Conservation (phyloP, 2,329 filamentous ascomycete species). For the Geosmithia putterillii region DNA sequence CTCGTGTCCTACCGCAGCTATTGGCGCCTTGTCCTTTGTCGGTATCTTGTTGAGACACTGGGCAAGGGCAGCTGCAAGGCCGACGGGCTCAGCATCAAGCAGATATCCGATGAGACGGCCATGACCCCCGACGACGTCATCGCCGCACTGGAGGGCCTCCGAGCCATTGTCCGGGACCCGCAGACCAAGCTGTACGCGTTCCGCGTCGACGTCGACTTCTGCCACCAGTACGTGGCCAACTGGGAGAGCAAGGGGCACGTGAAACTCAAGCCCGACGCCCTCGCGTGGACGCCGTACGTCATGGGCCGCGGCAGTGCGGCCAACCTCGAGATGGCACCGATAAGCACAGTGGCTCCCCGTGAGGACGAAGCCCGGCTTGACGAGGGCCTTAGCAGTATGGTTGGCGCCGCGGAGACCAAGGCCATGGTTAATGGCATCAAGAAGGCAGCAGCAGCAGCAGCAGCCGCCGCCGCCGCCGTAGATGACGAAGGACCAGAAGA, state of each 20-base stretch:
- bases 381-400: conserved; percentile 12
- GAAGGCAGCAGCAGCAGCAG: not conserved
- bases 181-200: conserved; percentile 82
- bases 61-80: conserved; percentile 17
- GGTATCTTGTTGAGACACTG: conserved; percentile 54
- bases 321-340: conserved; percentile 67
- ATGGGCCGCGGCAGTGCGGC: conserved; percentile 81
- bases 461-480: not conserved
- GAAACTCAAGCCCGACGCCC: conserved; percentile 62
- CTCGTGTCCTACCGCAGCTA: conserved; percentile 95
- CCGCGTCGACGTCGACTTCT: conserved; percentile 74
- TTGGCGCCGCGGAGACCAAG: conserved; percentile 6
- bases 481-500: not conserved
- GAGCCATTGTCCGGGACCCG: conserved; percentile 81
- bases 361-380: conserved; percentile 47
- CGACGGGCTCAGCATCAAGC: conserved; percentile 45
- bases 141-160: conserved; percentile 79
- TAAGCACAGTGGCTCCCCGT: conserved; percentile 79
- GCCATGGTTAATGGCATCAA: conserved; percentile 10
- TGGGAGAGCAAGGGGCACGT: conserved; percentile 87
- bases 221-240: conserved; percentile 74
- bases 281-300: conserved; percentile 94
- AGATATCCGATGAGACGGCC: conserved; percentile 79
- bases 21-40: conserved; percentile 82
- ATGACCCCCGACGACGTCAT: conserved; percentile 96